These are phyloP conservation scores for Rubia balearica DNA, from an alignment of 305 asterid species.

Conservation along the genomic window DNA sequence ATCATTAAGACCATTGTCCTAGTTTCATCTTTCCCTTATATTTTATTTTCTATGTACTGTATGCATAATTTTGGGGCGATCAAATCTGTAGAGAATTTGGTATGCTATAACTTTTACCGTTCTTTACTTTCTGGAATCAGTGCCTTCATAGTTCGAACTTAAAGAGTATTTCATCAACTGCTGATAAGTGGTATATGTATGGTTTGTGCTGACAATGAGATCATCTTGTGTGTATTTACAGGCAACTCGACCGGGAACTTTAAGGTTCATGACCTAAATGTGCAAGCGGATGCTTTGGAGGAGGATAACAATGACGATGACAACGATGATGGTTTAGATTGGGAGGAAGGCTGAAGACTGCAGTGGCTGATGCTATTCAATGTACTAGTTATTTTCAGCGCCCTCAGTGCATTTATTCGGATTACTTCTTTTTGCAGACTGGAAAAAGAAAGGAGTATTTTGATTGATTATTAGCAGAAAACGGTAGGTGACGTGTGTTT, in stretches of 20 bases:
- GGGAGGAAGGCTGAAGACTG: conserved; percentile 88
- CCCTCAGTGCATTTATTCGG: background rate
- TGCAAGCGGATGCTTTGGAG: conserved; percentile 57
- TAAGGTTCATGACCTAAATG: conserved; percentile 57
- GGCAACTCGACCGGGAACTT: conserved; percentile 37
- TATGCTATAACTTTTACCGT: background rate
- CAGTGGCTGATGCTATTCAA: background rate
- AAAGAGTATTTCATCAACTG: background rate
- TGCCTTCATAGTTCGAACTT: background rate
- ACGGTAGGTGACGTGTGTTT: background rate
- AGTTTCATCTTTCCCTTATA: background rate
- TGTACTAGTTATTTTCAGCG: background rate
- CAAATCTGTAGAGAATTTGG: background rate
- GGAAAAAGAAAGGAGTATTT: background rate
- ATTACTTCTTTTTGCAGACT: background rate
- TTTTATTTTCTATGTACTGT: background rate
- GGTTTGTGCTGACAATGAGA: background rate
- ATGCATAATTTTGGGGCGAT: background rate
- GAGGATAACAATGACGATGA: conserved; percentile 27
- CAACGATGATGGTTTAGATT: conserved; percentile 57
- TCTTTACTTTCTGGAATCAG: background rate
- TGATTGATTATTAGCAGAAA: background rate
- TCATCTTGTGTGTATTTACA: conserved; percentile 22
- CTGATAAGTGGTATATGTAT: background rate
- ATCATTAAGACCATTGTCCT: background rate